Evolutionary conservation across 1,139 yeast species (phyloP).

Genomic region (Petasospora fabianii): DNA sequence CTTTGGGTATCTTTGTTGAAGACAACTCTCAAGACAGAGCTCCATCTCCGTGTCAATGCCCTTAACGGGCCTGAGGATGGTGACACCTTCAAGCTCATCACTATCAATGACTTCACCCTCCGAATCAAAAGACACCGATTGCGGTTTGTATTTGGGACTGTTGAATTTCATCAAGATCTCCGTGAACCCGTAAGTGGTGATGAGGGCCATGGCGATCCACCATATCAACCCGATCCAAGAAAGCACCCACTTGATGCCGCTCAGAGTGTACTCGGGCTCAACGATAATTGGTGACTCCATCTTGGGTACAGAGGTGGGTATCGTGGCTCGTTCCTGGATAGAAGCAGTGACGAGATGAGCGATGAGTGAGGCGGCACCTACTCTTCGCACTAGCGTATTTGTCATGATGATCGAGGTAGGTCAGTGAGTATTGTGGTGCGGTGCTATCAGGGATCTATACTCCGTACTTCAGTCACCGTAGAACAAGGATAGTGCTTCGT

Average conservation of each 20-base stretch:
- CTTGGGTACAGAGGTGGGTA: background rate
- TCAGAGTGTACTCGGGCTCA: background rate
- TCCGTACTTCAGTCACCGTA: too few relatives aligned
- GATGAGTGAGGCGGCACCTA: too few relatives aligned
- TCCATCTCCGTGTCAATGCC: slow-evolving; percentile 79
- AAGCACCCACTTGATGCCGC: slow-evolving; percentile 1
- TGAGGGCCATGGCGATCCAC: slow-evolving; percentile 22
- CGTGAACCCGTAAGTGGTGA: slow-evolving; percentile 22
- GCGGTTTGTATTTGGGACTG: slow-evolving; percentile 17
- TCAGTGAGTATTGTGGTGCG: too few relatives aligned
- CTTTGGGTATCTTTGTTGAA: slow-evolving; percentile 63
- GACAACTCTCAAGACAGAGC: slow-evolving; percentile 64
- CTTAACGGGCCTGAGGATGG: slow-evolving; percentile 77
- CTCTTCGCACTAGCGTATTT: too few relatives aligned
- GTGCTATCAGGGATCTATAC: too few relatives aligned
- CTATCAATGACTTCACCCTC: slow-evolving; percentile 12
- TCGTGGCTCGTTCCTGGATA: background rate
- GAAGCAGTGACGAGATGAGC: background rate
- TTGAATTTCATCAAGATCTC: slow-evolving; percentile 23
- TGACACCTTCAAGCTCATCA: slow-evolving; percentile 55
- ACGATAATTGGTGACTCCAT: too few relatives aligned
- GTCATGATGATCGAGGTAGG: too few relatives aligned
- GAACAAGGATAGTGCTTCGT: too few relatives aligned
- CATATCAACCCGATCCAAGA: slow-evolving; percentile 22
- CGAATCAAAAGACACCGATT: slow-evolving; percentile 2